Evolutionary conservation across 306 rosid species (phyloP).

Genomic region (Begonia fuchsioides): DNA sequence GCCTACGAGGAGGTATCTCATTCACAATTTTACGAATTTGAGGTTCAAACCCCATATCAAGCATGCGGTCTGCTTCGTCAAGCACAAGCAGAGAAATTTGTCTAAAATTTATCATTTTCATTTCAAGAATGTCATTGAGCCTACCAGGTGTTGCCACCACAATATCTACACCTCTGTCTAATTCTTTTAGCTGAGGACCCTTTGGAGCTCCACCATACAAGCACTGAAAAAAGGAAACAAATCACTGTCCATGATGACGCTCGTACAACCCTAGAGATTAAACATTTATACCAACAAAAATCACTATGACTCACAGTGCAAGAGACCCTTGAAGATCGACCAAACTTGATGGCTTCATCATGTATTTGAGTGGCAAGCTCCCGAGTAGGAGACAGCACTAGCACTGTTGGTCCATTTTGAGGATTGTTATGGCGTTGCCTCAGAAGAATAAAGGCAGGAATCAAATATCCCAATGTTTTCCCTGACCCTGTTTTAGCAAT

Average conservation of each 20-base stretch:
- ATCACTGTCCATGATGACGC: conserved; percentile 1
- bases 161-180: conserved; percentile 90
- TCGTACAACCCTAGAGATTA: background rate
- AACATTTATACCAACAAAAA: background rate
- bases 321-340: conserved; percentile 70
- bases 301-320: conserved; percentile 59
- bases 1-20: conserved; percentile 91
- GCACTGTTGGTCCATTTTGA: conserved; percentile 79
- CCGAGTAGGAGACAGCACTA: conserved; percentile 96
- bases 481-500: conserved; percentile 99
- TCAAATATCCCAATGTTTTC: conserved; percentile 84
- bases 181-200: conserved; percentile 74
- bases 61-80: conserved; percentile 99
- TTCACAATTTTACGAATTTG: conserved; percentile 95
- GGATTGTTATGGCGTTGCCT: conserved; percentile 67
- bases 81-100: conserved; percentile 96
- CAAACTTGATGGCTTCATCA: conserved; percentile 81
- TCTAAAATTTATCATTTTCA: conserved; percentile 71
- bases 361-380: conserved; percentile 99
- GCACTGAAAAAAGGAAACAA: conserved; percentile 49
- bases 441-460: conserved; percentile 85
- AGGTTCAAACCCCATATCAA: conserved; percentile 99
- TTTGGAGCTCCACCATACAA: conserved; percentile 97
- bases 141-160: conserved; percentile 99
- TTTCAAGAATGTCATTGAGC: conserved; percentile 90